These are phyloP conservation scores for Bassia scoparia DNA, from an alignment of 148 eudicot species.

Conservation along the genomic window DNA sequence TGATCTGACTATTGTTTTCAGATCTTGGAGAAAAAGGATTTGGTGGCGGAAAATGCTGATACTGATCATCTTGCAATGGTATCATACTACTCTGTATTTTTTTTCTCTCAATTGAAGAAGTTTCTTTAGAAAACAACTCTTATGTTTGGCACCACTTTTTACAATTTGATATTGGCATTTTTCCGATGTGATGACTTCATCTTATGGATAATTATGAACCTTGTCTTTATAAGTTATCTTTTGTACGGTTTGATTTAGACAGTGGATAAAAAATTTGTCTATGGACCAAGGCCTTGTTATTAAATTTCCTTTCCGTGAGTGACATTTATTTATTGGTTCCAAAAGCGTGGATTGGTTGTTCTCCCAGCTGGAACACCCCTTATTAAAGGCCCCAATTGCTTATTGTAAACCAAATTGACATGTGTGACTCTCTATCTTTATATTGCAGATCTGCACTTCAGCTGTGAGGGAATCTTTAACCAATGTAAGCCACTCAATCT, in stretches of 20 bases:
- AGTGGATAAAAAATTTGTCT: not conserved
- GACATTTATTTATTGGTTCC: too few relatives aligned
- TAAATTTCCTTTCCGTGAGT: too few relatives aligned
- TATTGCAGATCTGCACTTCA: constrained; percentile 67
- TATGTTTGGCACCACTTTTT: not conserved
- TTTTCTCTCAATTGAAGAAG: not conserved
- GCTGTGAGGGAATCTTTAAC: constrained; percentile 82
- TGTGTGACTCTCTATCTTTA: constrained; percentile 9
- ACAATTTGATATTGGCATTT: not conserved
- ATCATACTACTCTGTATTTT: constrained; percentile 5
- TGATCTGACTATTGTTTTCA: constrained; percentile 30
- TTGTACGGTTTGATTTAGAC: not conserved
- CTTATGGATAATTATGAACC: constrained; percentile 10
- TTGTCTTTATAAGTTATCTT: not conserved
- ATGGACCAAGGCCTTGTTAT: too few relatives aligned
- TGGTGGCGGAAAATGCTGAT: constrained; percentile 40
- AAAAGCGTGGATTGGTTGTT: too few relatives aligned
- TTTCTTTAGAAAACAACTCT: not conserved
- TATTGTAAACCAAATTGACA: not conserved
- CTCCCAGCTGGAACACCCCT: not conserved
- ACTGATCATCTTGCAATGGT: constrained; percentile 66
- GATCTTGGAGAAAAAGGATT: constrained; percentile 71
- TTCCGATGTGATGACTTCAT: not conserved
- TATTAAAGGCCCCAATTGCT: not conserved
- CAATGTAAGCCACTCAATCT: constrained; percentile 56